Evolutionary conservation across 2,329 filamentous ascomycete species (phyloP), one percentile per base, ranked within the genome.

Genomic region (Xylariaceae sp.): DNA sequence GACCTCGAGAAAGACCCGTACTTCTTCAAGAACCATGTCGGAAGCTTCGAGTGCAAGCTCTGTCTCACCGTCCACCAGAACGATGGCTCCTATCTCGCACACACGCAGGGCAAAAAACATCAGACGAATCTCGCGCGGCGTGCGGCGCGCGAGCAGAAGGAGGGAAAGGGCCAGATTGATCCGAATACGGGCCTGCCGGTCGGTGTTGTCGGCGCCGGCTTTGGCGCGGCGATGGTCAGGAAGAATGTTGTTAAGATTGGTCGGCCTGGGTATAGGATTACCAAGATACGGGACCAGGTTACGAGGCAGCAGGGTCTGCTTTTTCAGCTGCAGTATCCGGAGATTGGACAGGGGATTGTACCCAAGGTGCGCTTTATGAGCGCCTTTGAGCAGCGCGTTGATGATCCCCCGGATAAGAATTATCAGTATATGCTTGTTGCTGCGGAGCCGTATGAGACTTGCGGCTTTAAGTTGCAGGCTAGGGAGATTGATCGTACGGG

Each of bases 11-110:
- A 97, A 78, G 94, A 99, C 78, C 94, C 94, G 0, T 99, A 97
- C 84, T 97, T 97, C 81, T 99, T 99, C 87, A 96, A 96, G 76
- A 99, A 99, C 81, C 93, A 99, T 76, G 90, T 97, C 70, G 94
- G 94, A 72, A 94, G 89, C 71, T 99, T 97, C 77, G 94, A 99
- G 77, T 99, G 94, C 75, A 90, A 94, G 35, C 88, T 99, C 47
- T 99, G 94, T 72, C 81, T 99, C 30, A 99, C 94, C 0, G 93
- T 97, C 3, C 94, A 99, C 81, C 94, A 99, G 72, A 99, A 99
- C 75, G 94, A 99, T 78, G 94, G 94, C 64, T 97, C 92, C 52
- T 99, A 99, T 77, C 91, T 99, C 66, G 94, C 94, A 1, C 94
- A 99, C 77, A 99, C 94, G 2, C 94, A 99, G 77, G 94, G 94